These are phyloP conservation scores for Pichia sp. DNA, from an alignment of 1,139 yeast genomes.

Conservation along the genomic window DNA sequence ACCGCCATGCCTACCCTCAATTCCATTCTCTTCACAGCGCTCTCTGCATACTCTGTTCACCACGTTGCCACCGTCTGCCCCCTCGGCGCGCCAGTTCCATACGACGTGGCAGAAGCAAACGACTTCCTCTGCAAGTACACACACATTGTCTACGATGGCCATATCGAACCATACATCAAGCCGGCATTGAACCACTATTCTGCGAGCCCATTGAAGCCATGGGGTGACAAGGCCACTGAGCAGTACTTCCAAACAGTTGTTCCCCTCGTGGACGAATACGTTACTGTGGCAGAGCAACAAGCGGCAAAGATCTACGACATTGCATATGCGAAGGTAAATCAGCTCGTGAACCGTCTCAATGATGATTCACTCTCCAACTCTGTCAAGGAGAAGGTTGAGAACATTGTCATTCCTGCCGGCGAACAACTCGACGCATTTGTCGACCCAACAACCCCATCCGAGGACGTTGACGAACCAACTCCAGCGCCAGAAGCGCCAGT, in stretches of 20 bases:
- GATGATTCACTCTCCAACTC: slow-evolving; percentile 7
- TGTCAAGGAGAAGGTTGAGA: slow-evolving; percentile 4
- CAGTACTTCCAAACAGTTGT: slow-evolving; percentile 1
- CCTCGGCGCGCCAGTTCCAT: slow-evolving; percentile 7
- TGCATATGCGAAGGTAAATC: background rate
- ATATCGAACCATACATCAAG: slow-evolving; percentile 16
- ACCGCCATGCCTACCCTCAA: background rate
- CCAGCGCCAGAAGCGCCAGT: slow-evolving; percentile 1
- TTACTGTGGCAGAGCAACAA: slow-evolving; percentile 6
- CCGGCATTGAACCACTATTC: slow-evolving; percentile 14
- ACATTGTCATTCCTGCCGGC: slow-evolving; percentile 4
- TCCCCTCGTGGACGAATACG: slow-evolving; percentile 2
- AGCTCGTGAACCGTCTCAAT: slow-evolving; percentile 1
- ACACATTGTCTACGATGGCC: slow-evolving; percentile 14
- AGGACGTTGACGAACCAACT: slow-evolving; percentile 8
- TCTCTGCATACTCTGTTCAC: background rate
- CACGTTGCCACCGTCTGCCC: slow-evolving; percentile 13
- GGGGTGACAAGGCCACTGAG: too few relatives aligned
- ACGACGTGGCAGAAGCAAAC: background rate
- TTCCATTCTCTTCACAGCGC: background rate
- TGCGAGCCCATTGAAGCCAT: slow-evolving; percentile 19
- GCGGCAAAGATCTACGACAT: background rate
- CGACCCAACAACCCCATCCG: slow-evolving; percentile 10
- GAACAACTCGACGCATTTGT: slow-evolving; percentile 3
- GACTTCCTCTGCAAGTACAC: slow-evolving; percentile 19